Conservation (phyloP, 208 protist genomes). For the Angomonas ambiguus region DNA sequence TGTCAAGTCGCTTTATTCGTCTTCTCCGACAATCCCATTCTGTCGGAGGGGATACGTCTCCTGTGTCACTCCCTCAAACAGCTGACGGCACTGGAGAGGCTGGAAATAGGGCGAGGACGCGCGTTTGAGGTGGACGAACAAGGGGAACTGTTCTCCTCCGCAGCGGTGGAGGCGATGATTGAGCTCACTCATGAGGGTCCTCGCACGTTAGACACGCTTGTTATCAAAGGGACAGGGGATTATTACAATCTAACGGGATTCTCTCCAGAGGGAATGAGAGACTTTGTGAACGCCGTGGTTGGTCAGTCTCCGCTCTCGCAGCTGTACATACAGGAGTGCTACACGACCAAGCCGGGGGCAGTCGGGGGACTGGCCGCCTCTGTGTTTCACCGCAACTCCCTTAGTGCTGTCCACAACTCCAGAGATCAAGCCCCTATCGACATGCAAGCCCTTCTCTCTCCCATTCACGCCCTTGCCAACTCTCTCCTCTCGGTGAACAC, state of each 20-base stretch:
- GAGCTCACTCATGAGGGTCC: conserved; percentile 18
- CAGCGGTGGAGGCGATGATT: conserved; percentile 19
- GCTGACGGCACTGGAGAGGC: conserved; percentile 25
- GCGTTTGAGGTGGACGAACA: conserved; percentile 20
- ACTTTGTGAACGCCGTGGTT: conserved; percentile 28
- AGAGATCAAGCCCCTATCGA: not conserved
- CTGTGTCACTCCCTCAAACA: conserved; percentile 14
- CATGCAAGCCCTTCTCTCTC: conserved; percentile 16
- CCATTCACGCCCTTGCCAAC: conserved; percentile 27
- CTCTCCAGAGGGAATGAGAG: conserved; percentile 21
- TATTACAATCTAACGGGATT: conserved; percentile 38
- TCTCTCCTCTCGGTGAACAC: conserved; percentile 25
- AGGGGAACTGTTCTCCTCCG: conserved; percentile 25
- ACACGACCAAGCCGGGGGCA: conserved; percentile 27
- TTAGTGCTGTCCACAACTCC: not conserved
- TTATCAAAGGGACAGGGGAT: conserved; percentile 48
- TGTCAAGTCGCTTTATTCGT: conserved; percentile 31
- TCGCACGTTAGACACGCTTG: conserved; percentile 24
- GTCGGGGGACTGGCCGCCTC: conserved; percentile 11
- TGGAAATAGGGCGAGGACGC: conserved; percentile 39
- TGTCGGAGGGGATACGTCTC: conserved; percentile 27
- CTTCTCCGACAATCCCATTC: conserved; percentile 48
- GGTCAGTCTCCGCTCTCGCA: conserved; percentile 20
- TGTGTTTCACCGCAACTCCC: not conserved
- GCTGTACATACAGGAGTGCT: conserved; percentile 51